Base-by-base conservation (phyloP, 2,329 filamentous ascomycete genomes). In the Fusarium newnesense region DNA sequence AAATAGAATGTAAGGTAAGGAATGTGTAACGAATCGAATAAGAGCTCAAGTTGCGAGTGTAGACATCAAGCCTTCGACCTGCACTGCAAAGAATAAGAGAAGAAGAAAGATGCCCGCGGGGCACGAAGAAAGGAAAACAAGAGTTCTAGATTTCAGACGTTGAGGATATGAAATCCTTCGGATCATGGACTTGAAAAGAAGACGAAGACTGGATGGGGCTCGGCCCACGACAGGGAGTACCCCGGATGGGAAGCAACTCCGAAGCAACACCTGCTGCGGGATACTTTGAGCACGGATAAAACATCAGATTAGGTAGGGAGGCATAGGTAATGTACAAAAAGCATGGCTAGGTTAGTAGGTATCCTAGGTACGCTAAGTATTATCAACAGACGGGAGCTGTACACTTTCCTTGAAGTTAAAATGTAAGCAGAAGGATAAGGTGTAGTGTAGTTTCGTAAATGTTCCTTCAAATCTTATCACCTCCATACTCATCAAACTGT, bases 211-310 rank as follows among this genome's bases (percentile, higher is more conserved):
- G 50, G 59, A 74, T 53, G 72, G 71, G 60, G 64, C 72, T 61
- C 46, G 64, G 36, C 42, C 47, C 56, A 70, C 53, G 68, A 57
- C 71, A 74, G 57, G 71, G 72, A 54, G 40, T 58, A 69, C 57
- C 69, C 73, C 49, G 67, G 73, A 64, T 71, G 43, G 73, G 72
- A 71, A 75, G 70, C 60, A 64, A 69, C 58, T 75, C 73, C 72
- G 72, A 70, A 44, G 72, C 72, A 74, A 34, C 43, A 37, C 59
- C 49, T 74, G 71, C 71, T 50, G 68, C 70, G 63, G 58, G 62
- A 74, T 68, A 49, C 67, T 68, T 71, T 44, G 42, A 64, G 67
- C 58, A 59, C 62, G 60, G 63, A 71, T 69, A 44, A 52, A 58
- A 63, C 53, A 62, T 73, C 53, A 56, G 28, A 68, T 60, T 39